Base-by-base conservation (phyloP, 257 asterid genomes). In the Capsicum baccatum region DNA sequence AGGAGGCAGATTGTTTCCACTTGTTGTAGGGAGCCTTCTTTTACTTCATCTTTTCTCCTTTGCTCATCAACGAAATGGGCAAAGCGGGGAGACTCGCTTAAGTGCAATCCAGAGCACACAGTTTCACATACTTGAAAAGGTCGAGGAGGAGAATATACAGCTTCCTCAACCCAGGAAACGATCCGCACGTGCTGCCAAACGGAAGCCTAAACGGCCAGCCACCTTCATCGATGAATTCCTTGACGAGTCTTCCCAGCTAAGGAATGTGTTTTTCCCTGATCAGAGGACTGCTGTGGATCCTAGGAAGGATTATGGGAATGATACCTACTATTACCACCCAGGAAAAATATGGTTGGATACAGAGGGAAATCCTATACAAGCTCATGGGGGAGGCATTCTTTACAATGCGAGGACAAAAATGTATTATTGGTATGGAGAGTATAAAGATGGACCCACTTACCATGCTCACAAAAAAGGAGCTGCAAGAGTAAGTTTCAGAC, bases 381-480 rank as follows among this genome's bases (percentile, higher is more conserved):
- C 99, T 68, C 99, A 94, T 86, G 99, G 99, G 55, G 99, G 98
- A 83, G 98, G 99, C 52, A 90, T 97, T 86, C 84, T 95, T 42
- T 94, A 92, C 54, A 98, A 97, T 84, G 94, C 86, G 76, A 89
- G 84, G 83, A 89, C 90, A 57, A 85, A 55, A 89, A 93, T 92
- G 47, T 95, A 94, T 89, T 97, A 93, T 86, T 97, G 99, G 99
- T 97, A 95, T 82, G 99, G 99, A 17, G 99, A 97, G 90, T 97
- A 89, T 86, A 97, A 97, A 91, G 98, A 97, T 76, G 99, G 99
- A 13, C 97, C 95, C 78, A 97, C 99, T 79, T 95, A 97, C 86
- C 99, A 89, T 86, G 94, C 98, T 86, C 99, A 95, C 92, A 93
- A 89, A 74, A 93, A 85, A 86, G 98, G 95, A 88, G 94, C 99